Conservation (phyloP, 1,139 yeast species). For the Lodderomyces margitis region DNA sequence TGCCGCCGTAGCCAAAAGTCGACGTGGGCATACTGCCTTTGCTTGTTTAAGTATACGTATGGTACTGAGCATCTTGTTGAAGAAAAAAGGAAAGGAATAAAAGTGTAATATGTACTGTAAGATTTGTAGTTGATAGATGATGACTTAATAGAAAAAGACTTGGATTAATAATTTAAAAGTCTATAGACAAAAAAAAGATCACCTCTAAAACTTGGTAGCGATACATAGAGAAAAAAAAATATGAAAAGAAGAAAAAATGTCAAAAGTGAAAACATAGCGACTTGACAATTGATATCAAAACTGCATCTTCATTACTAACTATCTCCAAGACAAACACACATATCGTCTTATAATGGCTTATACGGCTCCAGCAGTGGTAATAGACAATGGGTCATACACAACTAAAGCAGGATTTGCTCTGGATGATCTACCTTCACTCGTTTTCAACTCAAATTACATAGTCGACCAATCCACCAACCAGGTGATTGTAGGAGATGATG, state of each 20-base stretch:
- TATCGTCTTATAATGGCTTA: constrained; percentile 24
- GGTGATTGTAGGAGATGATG: constrained; percentile 52
- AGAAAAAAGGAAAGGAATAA: too few species aligned
- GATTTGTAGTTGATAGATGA: too few species aligned
- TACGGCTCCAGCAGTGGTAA: constrained; percentile 58
- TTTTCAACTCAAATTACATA: constrained; percentile 56
- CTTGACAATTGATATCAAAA: too few species aligned
- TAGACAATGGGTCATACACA: constrained; percentile 64
- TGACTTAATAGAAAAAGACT: too few species aligned
- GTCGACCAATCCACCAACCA: constrained; percentile 19
- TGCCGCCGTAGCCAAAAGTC: constrained; percentile 6
- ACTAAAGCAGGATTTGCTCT: constrained; percentile 73
- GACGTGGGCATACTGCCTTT: neutral
- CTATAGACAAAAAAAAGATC: too few species aligned
- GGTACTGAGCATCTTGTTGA: neutral
- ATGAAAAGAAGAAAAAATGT: too few species aligned
- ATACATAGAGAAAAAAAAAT: neutral
- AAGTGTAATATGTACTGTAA: too few species aligned
- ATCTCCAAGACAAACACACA: neutral
- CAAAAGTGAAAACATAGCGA: too few species aligned
- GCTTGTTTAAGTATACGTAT: neutral
- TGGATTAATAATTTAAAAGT: too few species aligned
- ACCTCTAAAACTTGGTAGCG: neutral
- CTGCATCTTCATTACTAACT: neutral
- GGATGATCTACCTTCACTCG: constrained; percentile 60